Conservation (phyloP, 768 basidiomycete species). For the Pisolithus microcarpus region DNA sequence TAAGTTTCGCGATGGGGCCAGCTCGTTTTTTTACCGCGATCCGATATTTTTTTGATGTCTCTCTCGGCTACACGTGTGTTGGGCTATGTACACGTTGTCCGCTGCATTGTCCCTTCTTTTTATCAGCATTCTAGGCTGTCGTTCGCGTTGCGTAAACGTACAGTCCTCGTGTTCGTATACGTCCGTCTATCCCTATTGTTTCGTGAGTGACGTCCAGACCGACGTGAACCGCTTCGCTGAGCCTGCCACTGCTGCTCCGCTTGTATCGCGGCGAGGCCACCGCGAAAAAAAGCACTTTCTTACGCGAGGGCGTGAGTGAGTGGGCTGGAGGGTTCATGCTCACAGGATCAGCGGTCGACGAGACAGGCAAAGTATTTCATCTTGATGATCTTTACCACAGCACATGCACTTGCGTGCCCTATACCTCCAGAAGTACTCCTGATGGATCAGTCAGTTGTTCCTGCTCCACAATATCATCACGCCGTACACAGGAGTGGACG, state of each 20-base stretch:
- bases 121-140: conserved; percentile 8
- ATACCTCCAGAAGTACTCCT: neutral
- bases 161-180: conserved; percentile 6
- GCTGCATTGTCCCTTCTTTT: conserved; percentile 9
- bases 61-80: conserved; percentile 31
- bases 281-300: too few species aligned
- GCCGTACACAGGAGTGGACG: neutral
- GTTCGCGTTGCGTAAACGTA: conserved; percentile 23
- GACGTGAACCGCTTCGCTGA: too few species aligned
- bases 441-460: neutral
- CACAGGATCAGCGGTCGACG: too few species aligned
- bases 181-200: too few species aligned
- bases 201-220: too few species aligned
- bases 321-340: too few species aligned
- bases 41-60: conserved; percentile 4
- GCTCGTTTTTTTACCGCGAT: too few species aligned
- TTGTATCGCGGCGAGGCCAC: too few species aligned
- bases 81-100: conserved; percentile 20
- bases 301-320: too few species aligned
- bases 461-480: neutral
- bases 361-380: too few species aligned
- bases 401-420: neutral
- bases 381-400: too few species aligned
- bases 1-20: conserved; percentile 23
- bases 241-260: too few species aligned